Conservation (phyloP, 768 basidiomycete genomes). For the Psilocybe cubensis region DNA sequence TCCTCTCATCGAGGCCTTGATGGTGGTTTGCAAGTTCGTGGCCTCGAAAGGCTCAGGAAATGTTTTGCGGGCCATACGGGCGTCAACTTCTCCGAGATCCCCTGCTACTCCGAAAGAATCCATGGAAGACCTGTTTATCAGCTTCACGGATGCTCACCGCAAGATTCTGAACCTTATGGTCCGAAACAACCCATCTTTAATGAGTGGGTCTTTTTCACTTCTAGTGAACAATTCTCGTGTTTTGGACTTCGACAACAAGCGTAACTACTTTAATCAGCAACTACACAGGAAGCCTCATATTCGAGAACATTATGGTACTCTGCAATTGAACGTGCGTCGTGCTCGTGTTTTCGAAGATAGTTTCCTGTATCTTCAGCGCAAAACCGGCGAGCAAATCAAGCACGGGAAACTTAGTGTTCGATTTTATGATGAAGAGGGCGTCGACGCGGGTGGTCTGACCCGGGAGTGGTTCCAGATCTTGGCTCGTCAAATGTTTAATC, state of each 20-base stretch:
- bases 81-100: slow-evolving; percentile 70
- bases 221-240: slow-evolving; percentile 95
- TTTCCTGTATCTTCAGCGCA: slow-evolving; percentile 88
- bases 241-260: slow-evolving; percentile 99
- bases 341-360: slow-evolving; percentile 97
- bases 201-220: slow-evolving; percentile 98
- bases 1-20: slow-evolving; percentile 93
- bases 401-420: slow-evolving; percentile 96
- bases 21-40: slow-evolving; percentile 98
- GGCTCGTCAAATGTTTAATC: slow-evolving; percentile 98
- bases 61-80: slow-evolving; percentile 56
- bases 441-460: slow-evolving; percentile 97
- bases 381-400: slow-evolving; percentile 95
- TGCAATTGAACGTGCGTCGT: slow-evolving; percentile 89
- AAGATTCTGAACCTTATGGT: slow-evolving; percentile 97
- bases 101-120: slow-evolving; percentile 72
- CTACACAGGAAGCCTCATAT: slow-evolving; percentile 81
- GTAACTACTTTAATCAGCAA: slow-evolving; percentile 94
- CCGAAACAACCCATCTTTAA: slow-evolving; percentile 95
- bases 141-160: slow-evolving; percentile 91
- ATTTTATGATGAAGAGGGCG: slow-evolving; percentile 97
- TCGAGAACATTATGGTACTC: slow-evolving; percentile 80
- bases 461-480: slow-evolving; percentile 99
- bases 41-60: slow-evolving; percentile 61
- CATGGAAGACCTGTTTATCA: slow-evolving; percentile 90